Base-by-base conservation (phyloP, 2,329 filamentous ascomycete species). In the Fusarium pseudoanthophilum region DNA sequence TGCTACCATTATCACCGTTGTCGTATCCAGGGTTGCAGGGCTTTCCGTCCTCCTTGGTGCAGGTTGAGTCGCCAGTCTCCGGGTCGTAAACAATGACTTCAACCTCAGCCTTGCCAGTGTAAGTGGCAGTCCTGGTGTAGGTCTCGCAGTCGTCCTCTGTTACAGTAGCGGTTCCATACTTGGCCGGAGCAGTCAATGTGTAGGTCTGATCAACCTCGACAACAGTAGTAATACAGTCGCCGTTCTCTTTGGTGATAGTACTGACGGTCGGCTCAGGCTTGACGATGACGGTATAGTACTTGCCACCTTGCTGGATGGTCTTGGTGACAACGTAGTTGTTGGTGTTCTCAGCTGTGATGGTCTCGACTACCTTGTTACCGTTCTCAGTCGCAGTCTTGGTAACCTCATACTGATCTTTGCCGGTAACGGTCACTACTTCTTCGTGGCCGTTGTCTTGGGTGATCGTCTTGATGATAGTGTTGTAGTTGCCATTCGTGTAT, bases 11-110 rank as follows among this genome's bases (percentile, higher is more conserved):
- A 18, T 42, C 49, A 37, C 69, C 42, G 24, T 69, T 55, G 52
- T 68, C 53, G 39, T 69, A 63, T 32, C 55, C 55, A 15, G 56
- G 21, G 30, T 71, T 64, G 67, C 80, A 82, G 20, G 78, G 75
- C 39, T 73, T 61, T 3, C 79, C 79, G 39, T 75, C 78, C 55
- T 77, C 64, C 66, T 78, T 71, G 46, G 59, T 74, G 74, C 80
- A 82, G 14, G 65, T 75, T 10, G 72, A 74, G 57, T 79, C 71
- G 36, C 80, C 80, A 13, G 78, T 81, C 63, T 73, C 72, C 40
- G 77, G 77, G 62, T 82, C 76, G 53, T 80, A 78, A 46, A 81
- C 73, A 66, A 77, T 78, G 46, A 80, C 75, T 45, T 82, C 77
- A 32, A 82, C 77, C 24, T 80, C 79, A 21, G 49, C 52, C 59